Conservation (phyloP, 805 yeast species). For the Saturnispora zaruensis region DNA sequence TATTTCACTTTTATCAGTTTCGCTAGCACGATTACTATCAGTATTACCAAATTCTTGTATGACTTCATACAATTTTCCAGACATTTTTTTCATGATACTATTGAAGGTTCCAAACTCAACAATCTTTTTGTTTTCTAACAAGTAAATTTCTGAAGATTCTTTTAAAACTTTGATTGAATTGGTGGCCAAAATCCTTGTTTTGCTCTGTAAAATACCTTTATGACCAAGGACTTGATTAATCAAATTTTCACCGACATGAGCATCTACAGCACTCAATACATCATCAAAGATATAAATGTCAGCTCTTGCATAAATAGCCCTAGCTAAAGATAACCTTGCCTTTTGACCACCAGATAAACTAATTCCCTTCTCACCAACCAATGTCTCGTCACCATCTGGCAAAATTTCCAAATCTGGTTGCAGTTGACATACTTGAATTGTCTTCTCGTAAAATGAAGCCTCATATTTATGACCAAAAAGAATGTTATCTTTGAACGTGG, state of each 20-base stretch:
- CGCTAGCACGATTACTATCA: neutral
- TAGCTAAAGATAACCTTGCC: conserved; percentile 87
- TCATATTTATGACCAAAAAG: conserved; percentile 82
- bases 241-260: conserved; percentile 85
- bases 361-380: conserved; percentile 96
- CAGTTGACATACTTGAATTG: conserved; percentile 83
- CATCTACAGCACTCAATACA: conserved; percentile 93
- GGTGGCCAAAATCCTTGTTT: conserved; percentile 50
- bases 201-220: conserved; percentile 41
- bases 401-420: conserved; percentile 65
- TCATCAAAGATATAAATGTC: conserved; percentile 88
- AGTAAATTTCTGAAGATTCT: conserved; percentile 51
- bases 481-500: conserved; percentile 81
- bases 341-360: conserved; percentile 96
- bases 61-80: conserved; percentile 26
- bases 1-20: neutral
- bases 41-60: conserved; percentile 33
- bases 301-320: conserved; percentile 92
- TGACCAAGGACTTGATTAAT: conserved; percentile 45
- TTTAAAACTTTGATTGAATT: conserved; percentile 47
- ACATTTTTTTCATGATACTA: conserved; percentile 23
- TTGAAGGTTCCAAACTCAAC: conserved; percentile 48
- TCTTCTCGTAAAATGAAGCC: conserved; percentile 66
- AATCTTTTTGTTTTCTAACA: conserved; percentile 46
- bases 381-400: conserved; percentile 84